Conservation (phyloP, 2,329 filamentous ascomycete genomes). For the Aplosporella prunicola region DNA sequence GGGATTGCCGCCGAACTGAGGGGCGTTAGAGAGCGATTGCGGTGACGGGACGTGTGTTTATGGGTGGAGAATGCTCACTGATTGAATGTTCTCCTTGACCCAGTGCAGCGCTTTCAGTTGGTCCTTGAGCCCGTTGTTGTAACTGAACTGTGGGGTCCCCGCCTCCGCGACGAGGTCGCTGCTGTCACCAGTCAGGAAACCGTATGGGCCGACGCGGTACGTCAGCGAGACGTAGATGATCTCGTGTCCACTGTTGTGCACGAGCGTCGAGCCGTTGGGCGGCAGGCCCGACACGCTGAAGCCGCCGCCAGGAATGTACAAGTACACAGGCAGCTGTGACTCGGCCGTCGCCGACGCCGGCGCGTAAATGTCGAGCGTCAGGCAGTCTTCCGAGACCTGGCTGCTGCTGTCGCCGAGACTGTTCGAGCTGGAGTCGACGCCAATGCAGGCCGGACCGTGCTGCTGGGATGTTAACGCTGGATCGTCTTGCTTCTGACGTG, state of each 20-base stretch:
- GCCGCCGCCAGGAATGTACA: slow-evolving; percentile 33
- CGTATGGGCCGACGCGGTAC: slow-evolving; percentile 32
- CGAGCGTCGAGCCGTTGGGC: slow-evolving; percentile 25
- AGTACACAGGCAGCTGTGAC: slow-evolving; percentile 28
- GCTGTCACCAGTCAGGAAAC: slow-evolving; percentile 27
- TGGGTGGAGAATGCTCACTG: slow-evolving; percentile 16
- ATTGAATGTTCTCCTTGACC: slow-evolving; percentile 26
- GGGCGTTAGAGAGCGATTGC: too few species aligned
- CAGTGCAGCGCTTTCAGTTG: slow-evolving; percentile 28
- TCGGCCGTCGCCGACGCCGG: slow-evolving; percentile 24
- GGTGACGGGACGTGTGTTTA: too few species aligned
- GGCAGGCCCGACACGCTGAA: slow-evolving; percentile 28
- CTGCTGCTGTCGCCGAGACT: too few species aligned
- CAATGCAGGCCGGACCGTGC: slow-evolving; percentile 9
- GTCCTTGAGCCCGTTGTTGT: slow-evolving; percentile 31
- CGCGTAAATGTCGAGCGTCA: slow-evolving; percentile 31
- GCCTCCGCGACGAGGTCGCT: slow-evolving; percentile 13
- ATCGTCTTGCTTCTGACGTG: too few species aligned
- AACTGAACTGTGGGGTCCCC: slow-evolving; percentile 19
- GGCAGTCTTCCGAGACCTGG: slow-evolving; percentile 31
- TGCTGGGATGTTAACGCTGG: too few species aligned
- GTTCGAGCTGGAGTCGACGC: slow-evolving; percentile 1
- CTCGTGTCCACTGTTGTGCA: slow-evolving; percentile 21
- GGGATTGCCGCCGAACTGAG: slow-evolving; percentile 31
- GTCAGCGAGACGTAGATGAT: slow-evolving; percentile 33